Evolutionary conservation across 352 stramenopile genomes (phyloP), one percentile per base, ranked within the genome.

Genomic region (Globisporangium rhizosaccharum): DNA sequence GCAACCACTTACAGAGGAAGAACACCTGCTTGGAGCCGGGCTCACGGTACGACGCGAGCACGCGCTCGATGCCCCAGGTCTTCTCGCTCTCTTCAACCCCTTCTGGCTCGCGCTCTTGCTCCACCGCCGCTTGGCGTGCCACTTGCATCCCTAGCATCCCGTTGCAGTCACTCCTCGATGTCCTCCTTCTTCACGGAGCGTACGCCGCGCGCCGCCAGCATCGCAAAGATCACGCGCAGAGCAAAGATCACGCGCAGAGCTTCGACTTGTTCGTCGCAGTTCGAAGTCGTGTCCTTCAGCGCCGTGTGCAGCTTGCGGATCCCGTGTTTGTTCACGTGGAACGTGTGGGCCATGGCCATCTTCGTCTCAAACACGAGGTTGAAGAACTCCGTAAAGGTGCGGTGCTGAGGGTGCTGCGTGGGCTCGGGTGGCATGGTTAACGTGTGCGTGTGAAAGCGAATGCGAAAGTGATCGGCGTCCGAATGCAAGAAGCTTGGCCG

Each of bases 1-100:
- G 58, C 45, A 63, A 30, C 58, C 63, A 73, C 33, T 68, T 42
- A 0, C 72, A 53, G 2, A 72, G 42, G 56, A 55, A 76, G 18
- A 66, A 70, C 11, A 36, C 59, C 9, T 1, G 15, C 17, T 26
- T 49, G 15, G 17, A 25, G 30, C 30, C 30, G 30, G 30, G 30
- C 30, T 36, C 1, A 8, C 30, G 8, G 30, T 36, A 36, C 30
- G 30, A 9, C 3, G 30, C 30, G 30, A 36, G 30, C 30, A 36
- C 30, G 8, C 30, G 30, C 30, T 36, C 30, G 30, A 36, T 36
- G 30, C 2, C 8, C 30, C 30, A 36, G 3, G 30, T 36, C 4
- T 4, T 4, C 30, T 36, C 30, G 30, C 30, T 36, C 30, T 36
- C 30, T 17, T 14, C 2, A n/a, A 49, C 18, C 10, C 23, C 44